These are phyloP conservation scores for Boletus calvinii DNA, from an alignment of 1,284 basidiomycete genomes.

Conservation along the genomic window DNA sequence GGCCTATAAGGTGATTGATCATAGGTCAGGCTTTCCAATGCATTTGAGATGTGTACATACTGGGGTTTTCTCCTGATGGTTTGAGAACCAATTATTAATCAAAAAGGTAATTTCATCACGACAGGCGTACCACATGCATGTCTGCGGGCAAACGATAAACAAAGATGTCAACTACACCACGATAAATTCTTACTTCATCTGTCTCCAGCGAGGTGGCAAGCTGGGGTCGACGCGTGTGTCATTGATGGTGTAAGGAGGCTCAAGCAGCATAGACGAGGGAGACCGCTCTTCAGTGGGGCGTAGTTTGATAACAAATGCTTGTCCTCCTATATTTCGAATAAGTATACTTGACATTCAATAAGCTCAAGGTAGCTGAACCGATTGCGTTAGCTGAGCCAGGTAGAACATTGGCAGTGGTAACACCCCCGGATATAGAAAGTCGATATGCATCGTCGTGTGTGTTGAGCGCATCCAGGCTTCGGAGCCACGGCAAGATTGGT, in stretches of 20 bases:
- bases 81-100: conserved; percentile 2
- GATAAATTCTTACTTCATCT: conserved; percentile 42
- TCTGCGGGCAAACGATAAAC: conserved; percentile 27
- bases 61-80: conserved; percentile 29
- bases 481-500: conserved; percentile 43
- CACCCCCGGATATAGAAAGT: conserved; percentile 42
- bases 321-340: conserved; percentile 39
- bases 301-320: conserved; percentile 57
- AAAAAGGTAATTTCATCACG: neutral
- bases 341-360: conserved; percentile 2
- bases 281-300: conserved; percentile 45
- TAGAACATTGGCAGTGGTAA: conserved; percentile 68
- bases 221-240: conserved; percentile 31
- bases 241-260: conserved; percentile 45
- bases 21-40: neutral
- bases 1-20: conserved; percentile 14
- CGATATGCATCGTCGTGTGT: conserved; percentile 35
- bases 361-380: conserved; percentile 34
- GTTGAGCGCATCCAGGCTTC: conserved; percentile 34
- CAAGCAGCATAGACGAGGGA: conserved; percentile 48
- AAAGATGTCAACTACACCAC: neutral
- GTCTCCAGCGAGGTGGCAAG: conserved; percentile 45
- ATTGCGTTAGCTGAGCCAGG: conserved; percentile 64
- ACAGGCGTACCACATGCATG: conserved; percentile 44
- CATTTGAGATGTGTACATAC: conserved; percentile 12